A percentile compares a stretch with the other conserved stretches of the same genome.
Conservation (phyloP, 495 filamentous ascomycete species). For the Trichocladium uniseriatum region DNA sequence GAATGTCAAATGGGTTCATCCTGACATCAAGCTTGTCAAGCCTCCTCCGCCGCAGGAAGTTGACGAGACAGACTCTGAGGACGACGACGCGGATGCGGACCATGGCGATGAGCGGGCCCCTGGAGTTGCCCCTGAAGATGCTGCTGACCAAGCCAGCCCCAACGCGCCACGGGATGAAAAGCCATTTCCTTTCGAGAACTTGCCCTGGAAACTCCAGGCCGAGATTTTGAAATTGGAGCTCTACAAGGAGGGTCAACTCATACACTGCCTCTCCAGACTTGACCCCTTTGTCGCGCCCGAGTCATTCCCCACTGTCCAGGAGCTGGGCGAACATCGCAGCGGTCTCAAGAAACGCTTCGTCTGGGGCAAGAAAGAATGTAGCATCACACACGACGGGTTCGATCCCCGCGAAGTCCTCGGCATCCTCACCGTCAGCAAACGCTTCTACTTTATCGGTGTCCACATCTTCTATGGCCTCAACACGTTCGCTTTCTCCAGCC, state of each 20-base stretch:
- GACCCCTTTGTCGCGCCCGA: constrained; percentile 22
- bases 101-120: no score
- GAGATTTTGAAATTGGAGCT: constrained; percentile 26
- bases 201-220: constrained; percentile 23
- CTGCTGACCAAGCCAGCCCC: background rate
- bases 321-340: constrained; percentile 6
- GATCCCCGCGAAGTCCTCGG: constrained; percentile 21
- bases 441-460: constrained; percentile 25
- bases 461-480: constrained; percentile 37
- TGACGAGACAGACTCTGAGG: background rate
- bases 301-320: constrained; percentile 10
- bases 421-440: constrained; percentile 24
- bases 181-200: constrained; percentile 20
- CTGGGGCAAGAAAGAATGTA: constrained; percentile 19
- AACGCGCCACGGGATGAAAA: background rate
- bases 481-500: constrained; percentile 37
- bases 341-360: constrained; percentile 26
- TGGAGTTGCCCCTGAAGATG: background rate
- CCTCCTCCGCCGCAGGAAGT: background rate
- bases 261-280: constrained; percentile 35
- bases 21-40: constrained; percentile 14
- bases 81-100: background rate
- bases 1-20: constrained; percentile 15
- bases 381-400: constrained; percentile 14
- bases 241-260: constrained; percentile 14